Evolutionary conservation across 225 moss, liverwort and hornwort genomes (phyloP).

Genomic region (Straminergon stramineum): DNA sequence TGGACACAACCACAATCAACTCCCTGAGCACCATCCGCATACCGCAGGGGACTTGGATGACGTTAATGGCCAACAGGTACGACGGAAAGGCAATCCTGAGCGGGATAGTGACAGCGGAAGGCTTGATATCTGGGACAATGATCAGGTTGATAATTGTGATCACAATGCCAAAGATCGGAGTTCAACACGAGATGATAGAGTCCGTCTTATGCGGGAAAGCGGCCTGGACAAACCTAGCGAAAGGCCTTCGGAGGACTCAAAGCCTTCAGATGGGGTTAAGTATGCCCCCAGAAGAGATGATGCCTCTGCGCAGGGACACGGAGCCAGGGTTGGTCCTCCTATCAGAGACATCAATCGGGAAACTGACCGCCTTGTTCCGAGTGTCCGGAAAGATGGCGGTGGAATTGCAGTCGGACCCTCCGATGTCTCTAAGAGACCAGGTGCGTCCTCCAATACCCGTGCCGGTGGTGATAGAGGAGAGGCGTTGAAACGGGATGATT

Average conservation of each 20-base stretch:
- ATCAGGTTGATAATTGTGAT: conserved; percentile 34
- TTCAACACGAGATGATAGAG: conserved; percentile 50
- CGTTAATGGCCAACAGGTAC: conserved; percentile 39
- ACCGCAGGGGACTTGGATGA: conserved; percentile 35
- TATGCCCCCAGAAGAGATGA: conserved; percentile 37
- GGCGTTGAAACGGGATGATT: conserved; percentile 31
- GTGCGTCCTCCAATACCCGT: conserved; percentile 22
- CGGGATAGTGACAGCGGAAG: conserved; percentile 40
- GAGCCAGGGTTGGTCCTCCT: conserved; percentile 12
- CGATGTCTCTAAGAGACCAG: conserved; percentile 32
- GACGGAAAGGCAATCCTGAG: conserved; percentile 47
- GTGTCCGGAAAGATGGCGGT: conserved; percentile 51
- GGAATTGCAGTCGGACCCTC: conserved; percentile 20
- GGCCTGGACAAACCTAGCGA: conserved; percentile 57
- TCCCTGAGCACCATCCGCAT: conserved; percentile 20
- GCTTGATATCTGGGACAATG: conserved; percentile 26
- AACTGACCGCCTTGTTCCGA: conserved; percentile 30
- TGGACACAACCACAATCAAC: conserved; percentile 20
- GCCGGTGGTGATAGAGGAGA: conserved; percentile 32
- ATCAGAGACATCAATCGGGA: conserved; percentile 41
- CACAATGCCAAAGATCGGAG: conserved; percentile 41
- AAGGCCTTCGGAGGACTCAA: conserved; percentile 45
- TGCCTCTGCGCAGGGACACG: conserved; percentile 34
- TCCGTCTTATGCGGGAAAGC: conserved; percentile 61
- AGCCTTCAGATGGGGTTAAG: conserved; percentile 32